Base-by-base conservation (phyloP, 1,284 basidiomycete genomes). In the Cryptococcus sp. region DNA sequence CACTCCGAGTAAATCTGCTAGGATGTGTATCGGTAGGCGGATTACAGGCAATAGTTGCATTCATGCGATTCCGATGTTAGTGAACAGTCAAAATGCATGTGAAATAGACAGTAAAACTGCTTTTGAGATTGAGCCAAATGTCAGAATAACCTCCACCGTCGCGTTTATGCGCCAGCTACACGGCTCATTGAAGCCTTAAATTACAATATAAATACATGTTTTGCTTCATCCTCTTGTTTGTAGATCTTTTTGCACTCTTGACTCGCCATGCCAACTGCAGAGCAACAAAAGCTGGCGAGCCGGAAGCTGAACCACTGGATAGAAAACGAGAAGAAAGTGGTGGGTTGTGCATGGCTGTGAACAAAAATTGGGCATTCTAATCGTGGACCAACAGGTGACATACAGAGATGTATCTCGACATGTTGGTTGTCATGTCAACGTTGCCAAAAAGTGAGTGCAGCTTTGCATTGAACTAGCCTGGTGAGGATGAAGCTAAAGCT, bases 361-460 rank as follows among this genome's bases (percentile, higher is more conserved):
- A 22, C 17, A 15, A 34, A 39, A 20, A 17, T 16, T 22, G n/a
- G 15, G 20, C 16, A n/a, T 34, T 26, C 51, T 54, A 40, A 59
- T 25, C 37, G 3, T 11, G 20, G 6, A 1, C 34, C 39, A 40
- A 5, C 50, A 74, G 74, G 69, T 74, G 16, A 73, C 72, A 7
- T 76, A 68, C 45, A 67, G 74, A 25, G 66, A 74, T 26, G 41
- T 77, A 3, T 63, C 70, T 34, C 55, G 75, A 19, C 69, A 77
- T 54, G 37, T 72, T 0, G 68, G 69, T 29, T 74, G 72, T 54
- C 69, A 71, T 61, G 69, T 74, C 26, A 69, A 75, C 45, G 40
- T 54, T 1, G 72, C 75, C 8, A 77, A 77, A 61, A 73, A 73
- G 75, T 77, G 57, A 50, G 71, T 55, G 3, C 6, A 34, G 10